Evolutionary conservation across 2,329 filamentous ascomycete genomes (phyloP), one percentile per base, ranked within the genome.

Genomic region (Colletotrichum cereale): DNA sequence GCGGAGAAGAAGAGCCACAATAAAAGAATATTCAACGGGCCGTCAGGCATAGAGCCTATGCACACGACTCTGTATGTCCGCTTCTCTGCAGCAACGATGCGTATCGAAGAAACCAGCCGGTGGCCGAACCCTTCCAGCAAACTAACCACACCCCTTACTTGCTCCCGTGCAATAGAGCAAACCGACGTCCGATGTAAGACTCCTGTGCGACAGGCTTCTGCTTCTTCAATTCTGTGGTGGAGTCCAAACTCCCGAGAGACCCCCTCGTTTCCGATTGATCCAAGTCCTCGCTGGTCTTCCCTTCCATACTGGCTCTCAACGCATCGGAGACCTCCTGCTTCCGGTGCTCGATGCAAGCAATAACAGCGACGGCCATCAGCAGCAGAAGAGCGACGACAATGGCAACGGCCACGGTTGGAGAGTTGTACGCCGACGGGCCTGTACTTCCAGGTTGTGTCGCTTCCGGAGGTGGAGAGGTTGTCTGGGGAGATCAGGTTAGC

Each of bases 181-280:
- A 65, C n/a, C 62, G 44, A 21, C 38, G 29, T 10, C 66, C 61
- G 2, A 55, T 10, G 26, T 26, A 29, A 18, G 55, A 24, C 7
- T 48, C 56, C 24, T 29, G 44, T 16, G 61, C 66, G n/a, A 24
- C 64, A 1, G 57, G 64, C n/a, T 24, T 11, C 5, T 44, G 57
- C 24, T 56, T 44, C 36, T 67, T 67, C 21, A 71, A 40, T 16
- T 29, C 57, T 2, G 64, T 36, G 1, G 52, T 38, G 2, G 64
- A 67, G 6, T 67, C 44, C 16, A 67, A 58, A 38, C 64, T 67
- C 0, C 24, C 64, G 18, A 38, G 29, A 3, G 68, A 71, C 42
- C 31, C 42, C 18, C 56, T 40, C 16, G 50, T 58, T 5, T 53
- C 64, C 14, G 18, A 44, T 1, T 18, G 26, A 29, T 24, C 52